These are phyloP conservation scores for Fusarium algeriense DNA, from an alignment of 2,329 filamentous ascomycete genomes.

Conservation along the genomic window DNA sequence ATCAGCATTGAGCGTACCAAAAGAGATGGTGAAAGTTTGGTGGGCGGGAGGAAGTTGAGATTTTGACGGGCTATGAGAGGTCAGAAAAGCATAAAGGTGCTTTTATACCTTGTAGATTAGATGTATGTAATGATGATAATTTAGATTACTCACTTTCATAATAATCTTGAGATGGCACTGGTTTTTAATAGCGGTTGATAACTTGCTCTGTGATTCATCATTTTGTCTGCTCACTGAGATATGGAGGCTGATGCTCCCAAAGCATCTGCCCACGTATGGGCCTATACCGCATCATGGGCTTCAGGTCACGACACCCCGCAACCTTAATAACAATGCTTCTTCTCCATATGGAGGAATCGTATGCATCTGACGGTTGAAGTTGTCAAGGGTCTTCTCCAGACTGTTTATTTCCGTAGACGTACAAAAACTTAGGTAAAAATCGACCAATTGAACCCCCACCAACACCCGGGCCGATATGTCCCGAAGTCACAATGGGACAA, in stretches of 20 bases:
- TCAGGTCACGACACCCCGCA: not conserved
- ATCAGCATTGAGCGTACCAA: conserved; percentile 35
- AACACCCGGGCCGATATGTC: conserved; percentile 30
- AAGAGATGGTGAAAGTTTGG: conserved; percentile 46
- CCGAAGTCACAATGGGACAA: conserved; percentile 30
- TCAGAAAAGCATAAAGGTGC: conserved; percentile 31
- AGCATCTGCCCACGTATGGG: not conserved
- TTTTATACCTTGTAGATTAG: conserved; percentile 19
- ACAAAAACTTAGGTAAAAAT: conserved; percentile 1
- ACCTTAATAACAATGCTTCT: not conserved
- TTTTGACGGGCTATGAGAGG: conserved; percentile 4
- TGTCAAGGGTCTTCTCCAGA: not conserved
- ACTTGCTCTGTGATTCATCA: not conserved
- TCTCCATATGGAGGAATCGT: not conserved
- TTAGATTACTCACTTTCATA: conserved; percentile 3
- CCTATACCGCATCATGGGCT: not conserved
- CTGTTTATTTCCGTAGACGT: conserved; percentile 5
- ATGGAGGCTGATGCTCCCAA: not conserved
- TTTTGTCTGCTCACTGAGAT: not conserved
- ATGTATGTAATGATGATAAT: conserved; percentile 31
- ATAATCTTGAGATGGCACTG: not conserved
- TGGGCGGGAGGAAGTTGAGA: conserved; percentile 34
- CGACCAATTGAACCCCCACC: conserved; percentile 17
- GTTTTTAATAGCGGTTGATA: not conserved
- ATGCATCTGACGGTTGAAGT: not conserved